A percentile compares a stretch with the other conserved stretches of the same genome.
These are phyloP conservation scores for Solanum ossicruentum DNA, from an alignment of 257 asterid genomes.

Conservation along the genomic window DNA sequence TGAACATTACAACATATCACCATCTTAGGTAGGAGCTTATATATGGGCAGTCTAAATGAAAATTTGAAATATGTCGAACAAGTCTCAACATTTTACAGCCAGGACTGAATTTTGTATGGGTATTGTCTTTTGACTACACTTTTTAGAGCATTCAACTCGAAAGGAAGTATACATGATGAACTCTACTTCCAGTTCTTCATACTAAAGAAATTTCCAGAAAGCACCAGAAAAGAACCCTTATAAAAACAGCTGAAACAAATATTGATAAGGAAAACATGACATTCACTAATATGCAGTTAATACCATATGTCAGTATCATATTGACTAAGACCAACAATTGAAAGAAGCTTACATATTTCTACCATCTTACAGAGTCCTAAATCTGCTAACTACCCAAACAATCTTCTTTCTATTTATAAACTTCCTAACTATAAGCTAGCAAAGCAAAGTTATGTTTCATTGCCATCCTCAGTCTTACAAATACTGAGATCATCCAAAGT, in stretches of 20 bases:
- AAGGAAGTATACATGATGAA: neutral
- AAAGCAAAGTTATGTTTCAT: neutral
- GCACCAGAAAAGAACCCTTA: neutral
- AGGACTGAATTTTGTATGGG: neutral
- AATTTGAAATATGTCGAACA: neutral
- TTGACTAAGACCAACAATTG: neutral
- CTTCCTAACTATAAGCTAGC: neutral
- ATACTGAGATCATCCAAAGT: neutral
- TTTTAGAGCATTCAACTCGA: neutral
- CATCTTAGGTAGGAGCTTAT: neutral
- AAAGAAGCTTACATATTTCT: neutral
- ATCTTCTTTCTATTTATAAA: neutral
- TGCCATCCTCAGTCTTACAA: neutral
- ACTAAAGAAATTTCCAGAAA: neutral
- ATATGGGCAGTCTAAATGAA: neutral
- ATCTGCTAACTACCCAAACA: neutral
- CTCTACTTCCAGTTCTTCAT: neutral
- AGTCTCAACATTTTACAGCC: neutral
- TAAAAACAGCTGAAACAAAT: neutral
- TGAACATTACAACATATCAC: neutral
- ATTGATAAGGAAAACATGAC: neutral
- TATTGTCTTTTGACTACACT: neutral
- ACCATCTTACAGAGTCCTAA: neutral
- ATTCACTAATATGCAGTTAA: neutral
- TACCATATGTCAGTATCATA: neutral